Evolutionary conservation across 192 early-diverging fungal species (phyloP).

Genomic region (Anaeromyces robustus): DNA sequence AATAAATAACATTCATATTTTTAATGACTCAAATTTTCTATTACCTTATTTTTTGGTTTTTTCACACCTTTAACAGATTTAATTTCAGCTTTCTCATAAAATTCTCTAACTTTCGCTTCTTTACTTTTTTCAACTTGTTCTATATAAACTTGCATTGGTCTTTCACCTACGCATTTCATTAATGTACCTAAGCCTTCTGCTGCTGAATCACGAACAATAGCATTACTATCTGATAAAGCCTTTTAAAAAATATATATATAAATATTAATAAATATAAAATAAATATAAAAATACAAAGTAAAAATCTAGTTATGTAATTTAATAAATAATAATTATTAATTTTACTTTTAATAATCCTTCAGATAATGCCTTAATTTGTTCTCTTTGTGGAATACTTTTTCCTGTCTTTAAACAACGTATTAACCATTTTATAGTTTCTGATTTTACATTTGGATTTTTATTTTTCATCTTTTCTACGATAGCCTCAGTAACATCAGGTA

Average conservation of each 20-base stretch:
- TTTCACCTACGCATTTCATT: conserved; percentile 73
- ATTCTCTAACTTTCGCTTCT: conserved; percentile 73
- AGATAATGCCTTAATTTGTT: conserved; percentile 59
- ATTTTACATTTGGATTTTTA: conserved; percentile 86
- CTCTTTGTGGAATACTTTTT: conserved; percentile 51
- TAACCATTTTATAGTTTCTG: conserved; percentile 59
- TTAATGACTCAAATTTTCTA: background rate
- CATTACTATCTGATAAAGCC: conserved; percentile 70
- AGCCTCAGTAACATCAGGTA: conserved; percentile 67
- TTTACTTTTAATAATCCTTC: conserved; percentile 53
- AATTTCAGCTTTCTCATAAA: conserved; percentile 70
- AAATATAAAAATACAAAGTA: no score
- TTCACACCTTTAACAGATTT: conserved; percentile 16
- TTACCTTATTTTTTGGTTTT: background rate
- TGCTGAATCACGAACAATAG: conserved; percentile 62
- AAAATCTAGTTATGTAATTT: no score
- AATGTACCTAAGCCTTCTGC: conserved; percentile 78
- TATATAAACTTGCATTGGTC: conserved; percentile 48
- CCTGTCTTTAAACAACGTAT: conserved; percentile 57
- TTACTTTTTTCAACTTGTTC: conserved; percentile 82
- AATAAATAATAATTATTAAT: background rate
- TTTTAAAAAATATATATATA: background rate
- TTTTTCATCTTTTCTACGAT: conserved; percentile 47
- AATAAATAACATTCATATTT: no score
- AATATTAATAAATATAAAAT: no score